Conservation (phyloP, 768 basidiomycete genomes). For the Crepidotus variabilis region DNA sequence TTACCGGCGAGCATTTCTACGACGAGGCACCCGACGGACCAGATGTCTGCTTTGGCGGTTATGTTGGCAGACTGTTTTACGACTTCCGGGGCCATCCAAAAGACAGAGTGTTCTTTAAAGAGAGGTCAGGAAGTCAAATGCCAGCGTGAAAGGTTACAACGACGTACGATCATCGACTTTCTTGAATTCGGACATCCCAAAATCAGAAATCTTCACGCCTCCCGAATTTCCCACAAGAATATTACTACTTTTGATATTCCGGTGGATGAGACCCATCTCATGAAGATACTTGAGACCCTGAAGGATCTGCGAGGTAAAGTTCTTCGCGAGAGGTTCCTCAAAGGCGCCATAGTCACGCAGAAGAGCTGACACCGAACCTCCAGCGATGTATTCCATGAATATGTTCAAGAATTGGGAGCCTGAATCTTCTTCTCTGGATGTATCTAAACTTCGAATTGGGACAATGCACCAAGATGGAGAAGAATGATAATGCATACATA, state of each 20-base stretch:
- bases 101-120: slow-evolving; percentile 94
- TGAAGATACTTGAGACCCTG: slow-evolving; percentile 89
- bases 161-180: slow-evolving; percentile 92
- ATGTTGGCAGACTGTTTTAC: slow-evolving; percentile 88
- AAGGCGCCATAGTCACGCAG: slow-evolving; percentile 91
- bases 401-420: slow-evolving; percentile 76
- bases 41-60: slow-evolving; percentile 91
- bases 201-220: slow-evolving; percentile 97
- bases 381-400: slow-evolving; percentile 95
- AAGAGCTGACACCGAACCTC: slow-evolving; percentile 88
- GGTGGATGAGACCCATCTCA: slow-evolving; percentile 91
- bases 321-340: slow-evolving; percentile 87
- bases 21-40: slow-evolving; percentile 92
- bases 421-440: slow-evolving; percentile 70
- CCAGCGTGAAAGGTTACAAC: background rate
- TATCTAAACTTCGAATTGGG: slow-evolving; percentile 52
- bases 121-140: slow-evolving; percentile 30
- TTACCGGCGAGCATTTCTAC: slow-evolving; percentile 97
- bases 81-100: slow-evolving; percentile 99
- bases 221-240: slow-evolving; percentile 98
- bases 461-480: background rate
- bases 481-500: slow-evolving; percentile 55
- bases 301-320: slow-evolving; percentile 89
- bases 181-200: slow-evolving; percentile 80
- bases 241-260: slow-evolving; percentile 98